Evolutionary conservation across 768 basidiomycete genomes (phyloP), one percentile per base, ranked within the genome.

Genomic region (Tephrocybe sp.): DNA sequence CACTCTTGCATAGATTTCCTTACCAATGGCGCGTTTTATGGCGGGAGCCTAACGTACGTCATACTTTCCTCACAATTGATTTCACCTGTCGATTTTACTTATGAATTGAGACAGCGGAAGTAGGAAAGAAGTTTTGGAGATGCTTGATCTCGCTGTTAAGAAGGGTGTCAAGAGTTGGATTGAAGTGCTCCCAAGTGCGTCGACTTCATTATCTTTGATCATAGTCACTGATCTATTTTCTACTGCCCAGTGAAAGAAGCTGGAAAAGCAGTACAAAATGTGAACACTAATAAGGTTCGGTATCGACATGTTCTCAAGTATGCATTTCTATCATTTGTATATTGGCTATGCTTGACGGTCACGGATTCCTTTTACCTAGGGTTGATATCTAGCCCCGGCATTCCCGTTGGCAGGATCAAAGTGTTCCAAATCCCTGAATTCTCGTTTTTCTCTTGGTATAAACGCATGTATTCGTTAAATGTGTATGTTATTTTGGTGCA

Each of bases 121-220:
- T 9, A 48, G 38, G 46, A 48, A 48, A n/a, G 46, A 48, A 26
- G 45, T 46, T 7, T 4, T 46, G 14, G 73, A 75, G 49, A 87
- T 85, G 84, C 72, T 85, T 33, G 64, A 79, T 45, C 72, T 87
- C 26, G 81, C 80, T 1, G 75, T 73, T 5, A 69, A 78, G 54
- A 78, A 84, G 63, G 67, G 69, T 1, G 66, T 85, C 55, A 72
- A 74, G 59, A 72, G 76, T 10, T 80, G 74, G 72, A 70, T 68
- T 47, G 66, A 72, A 47, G 64, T 77, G 30, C 51, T 78, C 23
- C 74, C 75, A 2, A 78, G 70, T 70, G 49, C 14, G 62, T 59
- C 3, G 22, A 22, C 5, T 47, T 9, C 32, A 5, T 22, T 48
- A 39, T 33, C 23, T n/a, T 19, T 5, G 16, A 20, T 2, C 34